A percentile compares a stretch with the other conserved stretches of the same genome.
Conservation (phyloP, 768 basidiomycete genomes). For the Xerocomellus dryophilus region DNA sequence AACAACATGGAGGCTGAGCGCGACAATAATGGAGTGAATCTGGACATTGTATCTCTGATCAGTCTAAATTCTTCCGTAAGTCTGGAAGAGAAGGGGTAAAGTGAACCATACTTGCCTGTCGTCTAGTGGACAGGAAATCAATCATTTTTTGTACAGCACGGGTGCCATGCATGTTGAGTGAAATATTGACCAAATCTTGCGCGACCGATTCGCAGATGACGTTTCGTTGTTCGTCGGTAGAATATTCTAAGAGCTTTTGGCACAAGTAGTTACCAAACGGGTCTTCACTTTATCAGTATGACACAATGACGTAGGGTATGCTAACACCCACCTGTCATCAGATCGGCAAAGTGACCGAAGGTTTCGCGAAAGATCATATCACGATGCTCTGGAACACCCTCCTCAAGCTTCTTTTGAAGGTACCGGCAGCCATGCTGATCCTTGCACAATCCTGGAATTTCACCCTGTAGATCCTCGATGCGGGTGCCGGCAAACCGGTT, state of each 20-base stretch:
- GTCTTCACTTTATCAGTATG: conserved; percentile 46
- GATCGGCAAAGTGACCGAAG: conserved; percentile 93
- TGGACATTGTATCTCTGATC: conserved; percentile 81
- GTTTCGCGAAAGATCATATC: conserved; percentile 99
- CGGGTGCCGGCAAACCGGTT: conserved; percentile 97
- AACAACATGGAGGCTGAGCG: conserved; percentile 95
- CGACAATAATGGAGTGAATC: conserved; percentile 96
- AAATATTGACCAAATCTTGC: conserved; percentile 95
- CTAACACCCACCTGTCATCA: conserved; percentile 81
- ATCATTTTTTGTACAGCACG: conserved; percentile 99
- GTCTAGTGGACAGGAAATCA: conserved; percentile 92
- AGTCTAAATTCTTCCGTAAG: conserved; percentile 62
- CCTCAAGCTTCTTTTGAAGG: conserved; percentile 97
- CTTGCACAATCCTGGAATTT: conserved; percentile 92
- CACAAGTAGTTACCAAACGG: conserved; percentile 99
- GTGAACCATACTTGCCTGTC: conserved; percentile 67
- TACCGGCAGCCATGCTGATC: conserved; percentile 99
- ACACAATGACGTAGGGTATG: not conserved
- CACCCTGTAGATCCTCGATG: conserved; percentile 92
- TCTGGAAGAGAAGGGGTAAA: conserved; percentile 41
- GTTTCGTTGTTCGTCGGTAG: conserved; percentile 95
- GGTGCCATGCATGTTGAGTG: conserved; percentile 99
- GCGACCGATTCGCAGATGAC: conserved; percentile 97
- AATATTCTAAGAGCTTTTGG: conserved; percentile 95
- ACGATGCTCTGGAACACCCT: conserved; percentile 90